Evolutionary conservation across 345 rosid species (phyloP).

Genomic region (Corchorus olitorius): DNA sequence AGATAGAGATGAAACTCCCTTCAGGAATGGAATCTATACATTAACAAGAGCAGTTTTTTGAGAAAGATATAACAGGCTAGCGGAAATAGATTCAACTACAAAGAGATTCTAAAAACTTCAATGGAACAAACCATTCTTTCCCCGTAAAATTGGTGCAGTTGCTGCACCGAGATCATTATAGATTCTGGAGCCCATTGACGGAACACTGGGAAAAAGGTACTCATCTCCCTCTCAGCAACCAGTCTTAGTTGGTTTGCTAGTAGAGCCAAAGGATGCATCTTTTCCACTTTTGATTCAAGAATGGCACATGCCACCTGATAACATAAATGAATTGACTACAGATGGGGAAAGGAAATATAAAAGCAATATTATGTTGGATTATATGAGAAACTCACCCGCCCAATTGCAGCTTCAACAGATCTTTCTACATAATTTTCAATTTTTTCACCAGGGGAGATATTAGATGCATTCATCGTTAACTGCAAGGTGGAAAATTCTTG

Average conservation of each 20-base stretch:
- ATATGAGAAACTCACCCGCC: constrained; percentile 55
- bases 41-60: constrained; percentile 22
- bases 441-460: constrained; percentile 46
- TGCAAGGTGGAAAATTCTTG: constrained; percentile 33
- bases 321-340: constrained; percentile 18
- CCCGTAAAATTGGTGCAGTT: constrained; percentile 78
- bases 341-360: not conserved
- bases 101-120: constrained; percentile 20
- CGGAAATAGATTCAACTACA: constrained; percentile 17
- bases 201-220: constrained; percentile 63
- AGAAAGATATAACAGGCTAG: not conserved
- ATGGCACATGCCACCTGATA: constrained; percentile 59
- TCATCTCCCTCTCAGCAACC: constrained; percentile 75
- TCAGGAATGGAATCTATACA: constrained; percentile 72
- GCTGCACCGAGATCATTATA: constrained; percentile 56
- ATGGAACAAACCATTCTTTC: constrained; percentile 78
- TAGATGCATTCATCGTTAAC: constrained; percentile 49
- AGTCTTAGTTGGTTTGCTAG: constrained; percentile 78
- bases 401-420: constrained; percentile 69
- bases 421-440: constrained; percentile 63
- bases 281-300: constrained; percentile 56
- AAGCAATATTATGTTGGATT: not conserved
- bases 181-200: constrained; percentile 68
- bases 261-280: constrained; percentile 69
- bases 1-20: constrained; percentile 65